phyloP scores from a whole-genome alignment of 805 yeast genomes.

The Lachancea nothofagi region DNA sequence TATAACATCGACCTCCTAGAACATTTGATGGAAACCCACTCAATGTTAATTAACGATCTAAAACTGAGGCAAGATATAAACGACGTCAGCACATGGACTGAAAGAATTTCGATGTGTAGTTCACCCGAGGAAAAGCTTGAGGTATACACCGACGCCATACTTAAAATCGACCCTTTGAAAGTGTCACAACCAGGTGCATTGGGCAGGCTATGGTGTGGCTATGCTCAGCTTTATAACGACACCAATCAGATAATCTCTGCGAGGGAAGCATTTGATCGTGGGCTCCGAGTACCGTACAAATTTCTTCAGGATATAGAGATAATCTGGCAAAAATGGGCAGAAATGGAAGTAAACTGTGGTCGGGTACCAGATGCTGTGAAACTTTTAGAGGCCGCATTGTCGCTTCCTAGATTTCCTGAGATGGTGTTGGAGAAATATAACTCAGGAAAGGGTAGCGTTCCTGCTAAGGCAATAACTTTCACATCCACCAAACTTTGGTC shows the following conservation, averaged over 20 bases:
- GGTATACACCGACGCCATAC: conserved; percentile 61
- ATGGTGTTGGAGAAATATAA: conserved; percentile 18
- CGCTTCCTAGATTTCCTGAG: conserved; percentile 35
- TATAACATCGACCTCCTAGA: conserved; percentile 44
- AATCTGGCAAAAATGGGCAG: conserved; percentile 73
- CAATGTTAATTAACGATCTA: conserved; percentile 60
- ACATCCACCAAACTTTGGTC: conserved; percentile 66
- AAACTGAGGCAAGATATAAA: conserved; percentile 56
- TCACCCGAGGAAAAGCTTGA: conserved; percentile 35
- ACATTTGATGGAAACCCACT: conserved; percentile 49
- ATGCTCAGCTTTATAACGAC: conserved; percentile 58
- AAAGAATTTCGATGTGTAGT: conserved; percentile 46
- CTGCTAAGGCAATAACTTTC: conserved; percentile 56
- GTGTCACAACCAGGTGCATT: conserved; percentile 38
- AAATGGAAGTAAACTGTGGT: conserved; percentile 49
- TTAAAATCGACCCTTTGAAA: conserved; percentile 56
- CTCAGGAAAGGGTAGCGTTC: conserved; percentile 20
- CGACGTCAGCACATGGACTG: conserved; percentile 63
- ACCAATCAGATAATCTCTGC: conserved; percentile 54
- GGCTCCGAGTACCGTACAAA: conserved; percentile 64
- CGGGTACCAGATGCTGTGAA: conserved; percentile 41
- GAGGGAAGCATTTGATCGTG: conserved; percentile 54
- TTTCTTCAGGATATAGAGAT: conserved; percentile 58
- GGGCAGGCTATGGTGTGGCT: conserved; percentile 62
- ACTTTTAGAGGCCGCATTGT: conserved; percentile 40